phyloP scores from a whole-genome alignment of 148 eudicot species.

The Camellia japonica region DNA sequence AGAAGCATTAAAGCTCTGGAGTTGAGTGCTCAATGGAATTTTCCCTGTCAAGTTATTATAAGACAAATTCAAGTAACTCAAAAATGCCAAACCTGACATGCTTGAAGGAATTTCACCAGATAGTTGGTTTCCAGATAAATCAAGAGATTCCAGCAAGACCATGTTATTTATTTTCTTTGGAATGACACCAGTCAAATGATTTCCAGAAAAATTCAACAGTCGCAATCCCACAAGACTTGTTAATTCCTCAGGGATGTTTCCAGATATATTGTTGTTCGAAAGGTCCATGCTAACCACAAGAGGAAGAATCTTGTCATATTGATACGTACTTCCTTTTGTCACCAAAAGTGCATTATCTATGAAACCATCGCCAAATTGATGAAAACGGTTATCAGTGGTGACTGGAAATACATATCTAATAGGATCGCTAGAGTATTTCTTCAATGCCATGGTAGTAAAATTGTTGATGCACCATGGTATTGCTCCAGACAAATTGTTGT shows the following conservation, averaged over 20 bases:
- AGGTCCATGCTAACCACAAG: constrained; percentile 16
- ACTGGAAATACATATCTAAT: too few relatives aligned
- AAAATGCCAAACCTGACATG: too few relatives aligned
- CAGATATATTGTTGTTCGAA: constrained; percentile 9
- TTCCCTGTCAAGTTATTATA: constrained; percentile 18
- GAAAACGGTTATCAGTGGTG: too few relatives aligned
- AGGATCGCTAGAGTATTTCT: too few relatives aligned
- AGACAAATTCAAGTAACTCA: too few relatives aligned
- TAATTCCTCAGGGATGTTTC: constrained; percentile 3
- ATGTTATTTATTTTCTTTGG: not conserved
- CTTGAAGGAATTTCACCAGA: too few relatives aligned
- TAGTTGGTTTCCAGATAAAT: not conserved
- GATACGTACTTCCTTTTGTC: not conserved
- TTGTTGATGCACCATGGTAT: too few relatives aligned
- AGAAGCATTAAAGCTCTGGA: constrained; percentile 18
- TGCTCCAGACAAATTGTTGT: too few relatives aligned
- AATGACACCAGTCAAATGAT: not conserved
- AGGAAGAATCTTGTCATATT: not conserved
- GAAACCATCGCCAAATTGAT: too few relatives aligned
- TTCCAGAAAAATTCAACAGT: constrained; percentile 18
- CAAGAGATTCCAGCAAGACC: constrained; percentile 14
- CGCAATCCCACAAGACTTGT: not conserved
- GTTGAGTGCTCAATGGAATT: constrained; percentile 24
- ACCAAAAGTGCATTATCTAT: not conserved
- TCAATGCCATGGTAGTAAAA: too few relatives aligned